Conservation (phyloP, 1,139 yeast species). For the Kluyveromyces sp. region DNA sequence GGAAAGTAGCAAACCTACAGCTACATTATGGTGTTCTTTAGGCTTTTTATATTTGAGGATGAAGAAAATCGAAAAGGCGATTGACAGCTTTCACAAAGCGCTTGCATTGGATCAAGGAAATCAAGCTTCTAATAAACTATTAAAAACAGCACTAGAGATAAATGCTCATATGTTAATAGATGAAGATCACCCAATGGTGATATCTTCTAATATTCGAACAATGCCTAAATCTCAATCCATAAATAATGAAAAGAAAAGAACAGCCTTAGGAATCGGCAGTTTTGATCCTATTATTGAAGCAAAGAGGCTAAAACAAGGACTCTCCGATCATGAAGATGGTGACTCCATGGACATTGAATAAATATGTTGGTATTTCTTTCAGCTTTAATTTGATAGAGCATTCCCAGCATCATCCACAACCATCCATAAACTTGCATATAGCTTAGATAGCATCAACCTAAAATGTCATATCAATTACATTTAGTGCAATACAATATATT, state of each 20-base stretch:
- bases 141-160: constrained; percentile 72
- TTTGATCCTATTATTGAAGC: constrained; percentile 24
- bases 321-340: constrained; percentile 42
- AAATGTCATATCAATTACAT: too few relatives aligned
- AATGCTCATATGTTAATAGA: constrained; percentile 34
- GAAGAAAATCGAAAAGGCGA: constrained; percentile 58
- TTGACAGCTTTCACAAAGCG: constrained; percentile 73
- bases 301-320: constrained; percentile 41
- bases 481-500: too few relatives aligned
- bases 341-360: constrained; percentile 56
- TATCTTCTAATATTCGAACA: constrained; percentile 21
- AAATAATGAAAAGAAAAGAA: constrained; percentile 16
- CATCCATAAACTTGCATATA: too few relatives aligned
- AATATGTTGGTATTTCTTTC: not conserved
- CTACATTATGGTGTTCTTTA: constrained; percentile 73
- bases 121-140: constrained; percentile 74
- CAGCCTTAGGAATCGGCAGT: constrained; percentile 9
- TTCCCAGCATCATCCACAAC: too few relatives aligned
- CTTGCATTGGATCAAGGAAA: constrained; percentile 74
- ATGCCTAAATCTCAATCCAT: constrained; percentile 7
- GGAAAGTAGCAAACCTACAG: constrained; percentile 60
- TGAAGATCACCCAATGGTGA: constrained; percentile 28
- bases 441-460: too few relatives aligned
- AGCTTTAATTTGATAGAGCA: not conserved
- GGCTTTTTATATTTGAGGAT: constrained; percentile 74